Percentiles rank a stretch among this genome's conserved stretches.
Conservation (phyloP, 495 filamentous ascomycete species). For the Penicillium salamii region DNA sequence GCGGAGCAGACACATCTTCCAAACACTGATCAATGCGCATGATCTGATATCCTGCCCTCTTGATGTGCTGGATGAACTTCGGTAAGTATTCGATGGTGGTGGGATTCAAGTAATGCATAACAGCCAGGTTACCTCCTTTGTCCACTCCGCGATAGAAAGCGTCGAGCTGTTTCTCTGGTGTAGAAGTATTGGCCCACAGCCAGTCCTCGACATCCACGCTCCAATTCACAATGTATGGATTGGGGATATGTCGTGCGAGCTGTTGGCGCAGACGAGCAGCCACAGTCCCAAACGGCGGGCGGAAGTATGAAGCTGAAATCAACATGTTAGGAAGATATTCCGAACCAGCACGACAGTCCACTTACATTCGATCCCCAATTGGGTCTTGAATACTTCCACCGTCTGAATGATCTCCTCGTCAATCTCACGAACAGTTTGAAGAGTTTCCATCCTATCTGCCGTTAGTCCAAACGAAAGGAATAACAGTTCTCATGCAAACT, state of each 20-base stretch:
- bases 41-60: conserved; percentile 60
- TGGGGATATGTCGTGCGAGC: conserved; percentile 49
- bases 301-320: conserved; percentile 58
- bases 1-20: conserved; percentile 65
- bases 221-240: conserved; percentile 67
- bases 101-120: conserved; percentile 73
- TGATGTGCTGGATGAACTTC: conserved; percentile 68
- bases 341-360: not conserved
- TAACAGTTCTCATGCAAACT: not conserved
- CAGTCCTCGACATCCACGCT: conserved; percentile 78
- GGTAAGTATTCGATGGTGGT: conserved; percentile 65
- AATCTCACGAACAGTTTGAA: conserved; percentile 55
- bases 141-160: conserved; percentile 68
- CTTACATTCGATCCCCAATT: conserved; percentile 46
- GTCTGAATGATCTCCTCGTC: conserved; percentile 70
- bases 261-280: conserved; percentile 68
- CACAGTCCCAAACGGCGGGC: conserved; percentile 73
- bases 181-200: conserved; percentile 62
- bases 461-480: not conserved
- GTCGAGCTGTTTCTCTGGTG: conserved; percentile 71
- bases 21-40: conserved; percentile 82
- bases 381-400: conserved; percentile 52
- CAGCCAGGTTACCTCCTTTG: conserved; percentile 68
- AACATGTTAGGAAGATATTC: not conserved
- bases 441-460: conserved; percentile 56